A percentile compares a stretch with the other conserved stretches of the same genome.
These are phyloP conservation scores for Carex cristatella DNA, from an alignment of 176 grass and related monocot genomes.

Conservation along the genomic window DNA sequence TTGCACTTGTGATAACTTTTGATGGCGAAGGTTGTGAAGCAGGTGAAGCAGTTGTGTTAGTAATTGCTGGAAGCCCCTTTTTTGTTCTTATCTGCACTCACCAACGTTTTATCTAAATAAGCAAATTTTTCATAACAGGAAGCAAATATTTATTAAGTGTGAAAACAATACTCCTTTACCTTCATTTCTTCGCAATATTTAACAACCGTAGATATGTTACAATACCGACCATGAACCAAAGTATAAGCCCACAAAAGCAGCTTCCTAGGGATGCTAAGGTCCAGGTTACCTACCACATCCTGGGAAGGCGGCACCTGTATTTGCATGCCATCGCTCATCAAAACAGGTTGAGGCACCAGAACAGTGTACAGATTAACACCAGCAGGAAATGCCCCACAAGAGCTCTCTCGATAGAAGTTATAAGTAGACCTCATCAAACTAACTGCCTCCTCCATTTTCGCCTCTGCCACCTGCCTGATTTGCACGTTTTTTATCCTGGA, in stretches of 20 bases:
- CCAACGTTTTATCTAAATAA: slow-evolving; percentile 1
- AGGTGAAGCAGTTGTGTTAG: background rate
- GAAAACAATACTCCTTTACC: slow-evolving; percentile 28
- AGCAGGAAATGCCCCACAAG: slow-evolving; percentile 68
- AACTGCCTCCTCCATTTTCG: slow-evolving; percentile 86
- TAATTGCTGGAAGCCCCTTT: slow-evolving; percentile 37
- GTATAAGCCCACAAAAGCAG: slow-evolving; percentile 85
- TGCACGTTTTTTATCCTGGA: slow-evolving; percentile 81
- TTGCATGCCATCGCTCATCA: slow-evolving; percentile 21
- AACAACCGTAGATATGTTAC: slow-evolving; percentile 72
- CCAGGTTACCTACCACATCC: slow-evolving; percentile 45
- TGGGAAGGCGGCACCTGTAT: slow-evolving; percentile 30
- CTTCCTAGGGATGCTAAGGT: slow-evolving; percentile 94
- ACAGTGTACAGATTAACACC: slow-evolving; percentile 76
- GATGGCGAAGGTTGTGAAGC: slow-evolving; percentile 24
- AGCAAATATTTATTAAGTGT: background rate
- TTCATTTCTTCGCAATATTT: slow-evolving; percentile 93
- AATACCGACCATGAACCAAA: slow-evolving; percentile 64
- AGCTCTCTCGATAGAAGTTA: slow-evolving; percentile 91
- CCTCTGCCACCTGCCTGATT: slow-evolving; percentile 67
- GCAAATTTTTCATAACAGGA: background rate
- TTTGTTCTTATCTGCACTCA: slow-evolving; percentile 67
- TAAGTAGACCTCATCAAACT: slow-evolving; percentile 76
- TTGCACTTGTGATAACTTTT: slow-evolving; percentile 20
- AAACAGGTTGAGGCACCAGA: slow-evolving; percentile 33